phyloP scores from a whole-genome alignment of 352 stramenopile species.

The Phytophthora cajani region DNA sequence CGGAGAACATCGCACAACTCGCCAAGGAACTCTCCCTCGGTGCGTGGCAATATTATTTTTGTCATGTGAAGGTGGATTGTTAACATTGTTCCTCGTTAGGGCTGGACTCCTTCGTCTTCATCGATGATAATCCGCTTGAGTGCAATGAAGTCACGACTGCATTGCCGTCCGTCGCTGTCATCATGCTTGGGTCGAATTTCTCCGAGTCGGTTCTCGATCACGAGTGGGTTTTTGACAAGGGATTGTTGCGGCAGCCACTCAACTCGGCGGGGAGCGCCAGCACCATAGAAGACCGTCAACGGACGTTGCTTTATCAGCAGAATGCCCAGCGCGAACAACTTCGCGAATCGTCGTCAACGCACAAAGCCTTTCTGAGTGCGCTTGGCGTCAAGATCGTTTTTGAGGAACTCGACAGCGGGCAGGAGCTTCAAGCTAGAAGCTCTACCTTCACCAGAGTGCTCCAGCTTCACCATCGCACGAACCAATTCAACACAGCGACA shows the following conservation, averaged over 20 bases:
- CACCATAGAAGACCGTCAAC: slow-evolving; percentile 54
- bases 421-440: slow-evolving; percentile 24
- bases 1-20: slow-evolving; percentile 60
- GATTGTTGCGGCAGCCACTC: slow-evolving; percentile 2
- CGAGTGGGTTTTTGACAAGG: slow-evolving; percentile 64
- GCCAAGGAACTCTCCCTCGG: slow-evolving; percentile 60
- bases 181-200: slow-evolving; percentile 55
- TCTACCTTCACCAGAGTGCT: slow-evolving; percentile 50
- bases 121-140: slow-evolving; percentile 78
- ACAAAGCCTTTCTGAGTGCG: slow-evolving; percentile 71
- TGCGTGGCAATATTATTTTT: slow-evolving; percentile 6
- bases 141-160: slow-evolving; percentile 63
- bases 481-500: slow-evolving; percentile 76
- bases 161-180: slow-evolving; percentile 57
- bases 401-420: slow-evolving; percentile 42
- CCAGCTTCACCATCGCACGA: slow-evolving; percentile 77
- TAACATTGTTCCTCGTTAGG: slow-evolving; percentile 23
- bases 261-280: slow-evolving; percentile 4
- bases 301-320: slow-evolving; percentile 69
- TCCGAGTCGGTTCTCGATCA: slow-evolving; percentile 38
- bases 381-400: slow-evolving; percentile 75
- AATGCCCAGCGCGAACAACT: slow-evolving; percentile 52
- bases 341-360: slow-evolving; percentile 35
- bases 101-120: slow-evolving; percentile 73
- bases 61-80: not conserved